Percentiles rank a stretch among this genome's conserved stretches.
phyloP scores from a whole-genome alignment of 306 rosid genomes.

The Acacia melanoxylon region DNA sequence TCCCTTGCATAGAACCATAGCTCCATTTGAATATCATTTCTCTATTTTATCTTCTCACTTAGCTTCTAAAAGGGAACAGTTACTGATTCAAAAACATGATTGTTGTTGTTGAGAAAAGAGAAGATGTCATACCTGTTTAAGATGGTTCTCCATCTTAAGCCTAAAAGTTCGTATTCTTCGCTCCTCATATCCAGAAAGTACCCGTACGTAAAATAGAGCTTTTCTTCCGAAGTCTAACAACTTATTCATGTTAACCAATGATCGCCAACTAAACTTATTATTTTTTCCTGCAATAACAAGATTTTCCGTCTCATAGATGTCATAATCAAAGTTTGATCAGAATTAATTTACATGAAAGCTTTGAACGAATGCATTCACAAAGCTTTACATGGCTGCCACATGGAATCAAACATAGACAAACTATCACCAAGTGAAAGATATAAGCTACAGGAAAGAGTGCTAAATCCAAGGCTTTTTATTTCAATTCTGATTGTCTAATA shows the following conservation, averaged over 20 bases:
- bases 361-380: background rate
- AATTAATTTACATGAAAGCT: constrained; percentile 22
- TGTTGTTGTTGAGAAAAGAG: background rate
- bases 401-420: constrained; percentile 13
- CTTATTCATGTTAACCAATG: constrained; percentile 40
- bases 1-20: constrained; percentile 3
- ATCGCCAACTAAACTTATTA: constrained; percentile 22
- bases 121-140: constrained; percentile 38
- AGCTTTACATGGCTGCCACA: constrained; percentile 13
- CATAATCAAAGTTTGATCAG: constrained; percentile 10
- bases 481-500: background rate
- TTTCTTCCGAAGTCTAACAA: constrained; percentile 60
- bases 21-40: constrained; percentile 19
- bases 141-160: constrained; percentile 53
- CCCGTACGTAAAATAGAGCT: constrained; percentile 65
- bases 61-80: constrained; percentile 18
- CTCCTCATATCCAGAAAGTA: constrained; percentile 91
- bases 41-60: background rate
- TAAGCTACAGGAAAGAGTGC: background rate
- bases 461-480: background rate
- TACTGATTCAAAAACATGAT: constrained; percentile 14
- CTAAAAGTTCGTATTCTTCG: constrained; percentile 74
- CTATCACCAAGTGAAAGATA: constrained; percentile 12
- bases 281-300: constrained; percentile 36
- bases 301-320: constrained; percentile 8